Evolutionary conservation across 2,329 filamentous ascomycete genomes (phyloP), one percentile per base, ranked within the genome.

Genomic region (Furcasterigmium furcatum): DNA sequence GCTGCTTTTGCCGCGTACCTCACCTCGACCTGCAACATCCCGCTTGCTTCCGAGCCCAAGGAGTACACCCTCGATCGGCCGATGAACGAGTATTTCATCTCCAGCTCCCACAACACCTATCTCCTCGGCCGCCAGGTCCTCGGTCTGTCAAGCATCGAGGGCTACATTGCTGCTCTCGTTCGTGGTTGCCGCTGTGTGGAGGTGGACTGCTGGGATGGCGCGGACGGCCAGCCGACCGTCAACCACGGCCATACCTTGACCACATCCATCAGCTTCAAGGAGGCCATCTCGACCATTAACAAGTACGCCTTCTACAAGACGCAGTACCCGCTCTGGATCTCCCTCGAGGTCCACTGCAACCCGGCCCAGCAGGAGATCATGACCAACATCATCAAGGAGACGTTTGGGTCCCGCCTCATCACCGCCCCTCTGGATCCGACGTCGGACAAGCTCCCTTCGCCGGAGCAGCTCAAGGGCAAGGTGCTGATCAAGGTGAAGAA

Each of bases 81-180:
- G 0, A 73, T 97, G 63, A 96, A 95, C 62, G 92, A 97, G 62
- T 99, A 99, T 66, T 96, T 91, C 72, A 94, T 99, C 54, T 97
- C 92, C 2, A 96, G 91, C 71, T 97, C 94, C 2, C 94, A 99
- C 74, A 99, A 99, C 67, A 99, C 94, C 0, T 99, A 99, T 59
- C 83, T 99, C 1, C 76, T 95, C 5, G 94, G 94, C 13, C 85
- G 91, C 44, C 94, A 99, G 64, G 85, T 97, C 3, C 87, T 84
- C 10, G 92, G 92, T 22, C 81, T 88, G 38, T 96, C 94, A 2
- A 97, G 91, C 60, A 88, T 95, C 3, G 94, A 99, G 65, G 91
- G 91, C 36, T 99, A 99, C 68, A 95, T 97, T 56, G 84, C 84
- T 9, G 89, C 91, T 4, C 77, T 99, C 7, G 84, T 88, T 52